Evolutionary conservation across 2,329 filamentous ascomycete genomes (phyloP).

Genomic region (Mycosphaerella sp.): DNA sequence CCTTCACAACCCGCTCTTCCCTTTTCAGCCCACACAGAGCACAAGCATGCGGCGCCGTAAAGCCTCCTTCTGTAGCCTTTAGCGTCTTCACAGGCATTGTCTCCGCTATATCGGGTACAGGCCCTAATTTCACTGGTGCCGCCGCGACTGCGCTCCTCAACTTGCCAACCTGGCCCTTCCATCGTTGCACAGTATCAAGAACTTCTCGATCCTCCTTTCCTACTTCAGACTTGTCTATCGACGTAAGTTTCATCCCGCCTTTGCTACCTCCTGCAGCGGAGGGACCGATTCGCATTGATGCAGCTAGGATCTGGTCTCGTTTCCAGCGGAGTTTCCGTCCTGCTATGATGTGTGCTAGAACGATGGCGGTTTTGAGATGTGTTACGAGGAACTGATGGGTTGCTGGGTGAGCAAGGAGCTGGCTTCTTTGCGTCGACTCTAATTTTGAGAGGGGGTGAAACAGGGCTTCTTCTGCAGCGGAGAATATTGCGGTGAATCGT

Average conservation of each 20-base stretch:
- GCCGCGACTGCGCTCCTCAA: constrained; percentile 66
- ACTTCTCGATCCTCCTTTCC: constrained; percentile 79
- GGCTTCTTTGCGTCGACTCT: constrained; percentile 51
- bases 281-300: constrained; percentile 78
- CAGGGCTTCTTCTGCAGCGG: constrained; percentile 57
- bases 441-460: constrained; percentile 56
- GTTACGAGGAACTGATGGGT: constrained; percentile 58
- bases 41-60: constrained; percentile 69
- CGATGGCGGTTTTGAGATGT: constrained; percentile 58
- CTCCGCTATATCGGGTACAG: constrained; percentile 65
- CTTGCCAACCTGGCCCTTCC: constrained; percentile 69
- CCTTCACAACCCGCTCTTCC: constrained; percentile 71
- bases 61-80: constrained; percentile 57
- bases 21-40: constrained; percentile 81
- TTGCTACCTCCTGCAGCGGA: constrained; percentile 60
- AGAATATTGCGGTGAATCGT: constrained; percentile 65
- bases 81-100: constrained; percentile 61
- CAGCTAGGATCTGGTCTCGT: constrained; percentile 73
- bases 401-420: constrained; percentile 54
- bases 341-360: constrained; percentile 73
- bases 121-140: constrained; percentile 40
- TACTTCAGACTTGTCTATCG: constrained; percentile 77
- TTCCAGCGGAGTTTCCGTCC: constrained; percentile 87
- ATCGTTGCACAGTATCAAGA: constrained; percentile 66
- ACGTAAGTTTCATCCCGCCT: constrained; percentile 85